These are phyloP conservation scores for Lactarius sp. DNA, from an alignment of 768 basidiomycete genomes.

Conservation along the genomic window DNA sequence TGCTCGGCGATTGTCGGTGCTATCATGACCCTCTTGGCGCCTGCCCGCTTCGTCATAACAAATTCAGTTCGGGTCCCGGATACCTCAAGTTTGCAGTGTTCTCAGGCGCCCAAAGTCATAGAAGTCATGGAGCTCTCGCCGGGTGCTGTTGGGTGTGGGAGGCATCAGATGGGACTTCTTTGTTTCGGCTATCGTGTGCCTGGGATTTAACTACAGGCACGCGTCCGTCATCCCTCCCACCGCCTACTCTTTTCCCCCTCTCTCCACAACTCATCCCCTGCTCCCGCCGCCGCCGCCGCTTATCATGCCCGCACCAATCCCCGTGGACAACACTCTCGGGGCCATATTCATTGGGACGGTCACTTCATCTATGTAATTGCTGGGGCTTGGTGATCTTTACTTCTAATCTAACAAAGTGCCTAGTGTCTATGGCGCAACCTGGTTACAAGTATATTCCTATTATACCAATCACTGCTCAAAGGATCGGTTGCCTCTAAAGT, in stretches of 20 bases:
- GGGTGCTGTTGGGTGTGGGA: too few relatives aligned
- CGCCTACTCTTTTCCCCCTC: not conserved
- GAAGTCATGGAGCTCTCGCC: too few relatives aligned
- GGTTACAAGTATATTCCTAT: constrained; percentile 7
- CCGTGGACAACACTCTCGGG: not conserved
- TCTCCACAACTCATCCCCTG: not conserved
- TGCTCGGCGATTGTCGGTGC: too few relatives aligned
- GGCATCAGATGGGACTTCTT: not conserved
- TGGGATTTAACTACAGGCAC: not conserved
- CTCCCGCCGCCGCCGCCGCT: too few relatives aligned
- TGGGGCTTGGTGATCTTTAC: not conserved
- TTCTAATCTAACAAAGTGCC: not conserved
- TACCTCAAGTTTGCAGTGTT: too few relatives aligned
- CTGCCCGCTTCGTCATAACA: too few relatives aligned
- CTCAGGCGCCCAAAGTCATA: too few relatives aligned
- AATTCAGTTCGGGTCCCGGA: too few relatives aligned
- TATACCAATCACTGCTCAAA: not conserved
- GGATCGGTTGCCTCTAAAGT: not conserved
- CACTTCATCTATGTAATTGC: constrained; percentile 1
- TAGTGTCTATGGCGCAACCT: constrained; percentile 5
- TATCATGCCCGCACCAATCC: too few relatives aligned
- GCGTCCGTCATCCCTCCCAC: not conserved
- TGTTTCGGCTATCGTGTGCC: not conserved
- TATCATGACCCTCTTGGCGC: too few relatives aligned
- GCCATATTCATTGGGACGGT: not conserved